phyloP scores from a whole-genome alignment of 345 rosid species.

The Aquilaria sinensis region DNA sequence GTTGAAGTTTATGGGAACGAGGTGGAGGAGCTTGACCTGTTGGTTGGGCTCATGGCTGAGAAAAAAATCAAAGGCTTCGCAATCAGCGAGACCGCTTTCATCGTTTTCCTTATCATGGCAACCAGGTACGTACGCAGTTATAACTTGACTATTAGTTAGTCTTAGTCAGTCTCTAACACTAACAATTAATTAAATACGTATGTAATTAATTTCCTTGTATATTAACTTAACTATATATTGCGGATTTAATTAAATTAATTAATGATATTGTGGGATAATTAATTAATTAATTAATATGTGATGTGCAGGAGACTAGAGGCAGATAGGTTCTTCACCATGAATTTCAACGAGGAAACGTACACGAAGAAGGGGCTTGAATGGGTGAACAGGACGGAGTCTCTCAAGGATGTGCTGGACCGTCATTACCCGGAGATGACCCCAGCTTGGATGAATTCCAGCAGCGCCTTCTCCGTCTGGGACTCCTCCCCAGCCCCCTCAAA shows the following conservation, averaged over 20 bases:
- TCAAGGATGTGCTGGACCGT: slow-evolving; percentile 44
- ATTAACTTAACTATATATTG: not conserved
- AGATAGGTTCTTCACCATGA: slow-evolving; percentile 50
- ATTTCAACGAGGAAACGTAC: slow-evolving; percentile 40
- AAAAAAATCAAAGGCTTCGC: slow-evolving; percentile 63
- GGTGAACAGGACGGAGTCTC: slow-evolving; percentile 48
- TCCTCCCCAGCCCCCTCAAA: slow-evolving; percentile 26
- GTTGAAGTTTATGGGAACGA: slow-evolving; percentile 42
- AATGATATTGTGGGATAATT: not conserved
- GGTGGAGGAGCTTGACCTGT: slow-evolving; percentile 48
- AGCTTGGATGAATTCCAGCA: slow-evolving; percentile 51
- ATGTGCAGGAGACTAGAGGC: slow-evolving; percentile 50
- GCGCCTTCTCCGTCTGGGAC: slow-evolving; percentile 66
- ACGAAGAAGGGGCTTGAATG: slow-evolving; percentile 51
- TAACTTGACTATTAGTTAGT: too few relatives aligned
- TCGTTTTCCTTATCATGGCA: slow-evolving; percentile 46
- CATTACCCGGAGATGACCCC: slow-evolving; percentile 42
- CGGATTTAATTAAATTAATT: not conserved
- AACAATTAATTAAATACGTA: not conserved
- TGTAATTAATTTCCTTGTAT: not conserved
- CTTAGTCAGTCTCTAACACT: not conserved
- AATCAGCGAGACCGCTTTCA: slow-evolving; percentile 58
- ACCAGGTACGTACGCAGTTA: slow-evolving; percentile 25
- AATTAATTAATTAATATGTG: not conserved
- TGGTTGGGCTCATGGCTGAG: slow-evolving; percentile 61